Percentiles rank a stretch among this genome's conserved stretches.
phyloP scores from a whole-genome alignment of 1,284 basidiomycete species.

The Vanrija sp. region DNA sequence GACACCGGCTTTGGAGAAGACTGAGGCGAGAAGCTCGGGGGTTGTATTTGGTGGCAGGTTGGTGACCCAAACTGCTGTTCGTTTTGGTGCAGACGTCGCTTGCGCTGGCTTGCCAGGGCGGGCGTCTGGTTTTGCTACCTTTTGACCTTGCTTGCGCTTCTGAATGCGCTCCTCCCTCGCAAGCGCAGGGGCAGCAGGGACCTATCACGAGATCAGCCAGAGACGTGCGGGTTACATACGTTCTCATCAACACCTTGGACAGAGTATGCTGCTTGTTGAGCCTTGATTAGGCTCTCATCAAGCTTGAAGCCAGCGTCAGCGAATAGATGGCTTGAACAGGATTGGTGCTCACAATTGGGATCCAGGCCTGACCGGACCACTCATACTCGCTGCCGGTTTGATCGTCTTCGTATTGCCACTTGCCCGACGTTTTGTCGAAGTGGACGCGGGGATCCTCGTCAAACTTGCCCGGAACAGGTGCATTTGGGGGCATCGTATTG shows the following conservation, averaged over 20 bases:
- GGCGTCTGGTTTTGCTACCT: neutral
- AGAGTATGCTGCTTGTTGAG: slow-evolving; percentile 89
- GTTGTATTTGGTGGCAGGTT: slow-evolving; percentile 76
- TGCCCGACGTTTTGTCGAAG: slow-evolving; percentile 65
- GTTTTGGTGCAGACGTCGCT: slow-evolving; percentile 53
- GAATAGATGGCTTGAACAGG: neutral
- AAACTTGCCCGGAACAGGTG: slow-evolving; percentile 56
- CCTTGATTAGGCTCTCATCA: slow-evolving; percentile 73
- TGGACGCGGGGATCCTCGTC: slow-evolving; percentile 68
- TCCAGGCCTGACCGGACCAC: slow-evolving; percentile 74
- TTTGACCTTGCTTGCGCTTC: slow-evolving; percentile 56
- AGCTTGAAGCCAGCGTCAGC: slow-evolving; percentile 52
- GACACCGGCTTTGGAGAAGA: slow-evolving; percentile 86
- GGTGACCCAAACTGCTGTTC: slow-evolving; percentile 90
- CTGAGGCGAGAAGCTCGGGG: slow-evolving; percentile 66
- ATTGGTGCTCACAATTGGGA: slow-evolving; percentile 67
- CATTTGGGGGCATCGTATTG: slow-evolving; percentile 24
- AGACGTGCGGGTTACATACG: slow-evolving; percentile 52
- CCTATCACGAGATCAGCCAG: slow-evolving; percentile 51
- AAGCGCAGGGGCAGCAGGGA: slow-evolving; percentile 75
- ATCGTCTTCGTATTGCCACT: slow-evolving; percentile 86
- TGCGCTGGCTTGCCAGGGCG: slow-evolving; percentile 33
- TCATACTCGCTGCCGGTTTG: slow-evolving; percentile 78
- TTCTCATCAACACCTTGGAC: slow-evolving; percentile 85
- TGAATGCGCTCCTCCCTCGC: slow-evolving; percentile 59